Evolutionary conservation across 2,329 filamentous ascomycete species (phyloP), one percentile per base, ranked within the genome.

Genomic region (Pseudogymnoascus sp.): DNA sequence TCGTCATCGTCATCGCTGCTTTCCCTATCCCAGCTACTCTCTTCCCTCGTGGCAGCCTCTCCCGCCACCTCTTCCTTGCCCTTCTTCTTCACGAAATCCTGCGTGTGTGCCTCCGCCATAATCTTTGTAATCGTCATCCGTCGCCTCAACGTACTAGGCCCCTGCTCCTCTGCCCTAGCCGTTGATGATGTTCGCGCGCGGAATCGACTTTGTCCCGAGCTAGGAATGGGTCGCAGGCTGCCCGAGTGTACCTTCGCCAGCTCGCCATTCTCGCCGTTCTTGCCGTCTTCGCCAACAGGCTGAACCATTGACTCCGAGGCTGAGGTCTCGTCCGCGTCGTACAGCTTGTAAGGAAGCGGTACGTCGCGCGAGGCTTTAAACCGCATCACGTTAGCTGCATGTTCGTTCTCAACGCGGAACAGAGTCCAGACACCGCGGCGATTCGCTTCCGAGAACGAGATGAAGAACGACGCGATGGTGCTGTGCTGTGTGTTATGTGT

Each of bases 351-450:
- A 0, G 93, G 93, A 0, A 97, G 80, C 0, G 91, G 91, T 0
- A 96, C 84, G 70, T 97, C 93, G 63, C 93, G 84, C 1, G 88
- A 91, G 3, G 95, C 95, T 67, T 96, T 92, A 81, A 96, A 96
- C 68, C 91, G 87, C 17, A 87, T 84, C 1, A 99, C 93, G 70
- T 97, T 96, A 63, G 89, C 88, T 76, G 92, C 96, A 76, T 99
- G 95, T 71, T 99, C 95, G 74, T 99, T 99, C 75, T 99, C 95
- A 26, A 99, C 93, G 42, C 95, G 90, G 74, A 99, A 89, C 3
- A 97, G 80, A 0, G 89, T 88, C 95, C 95, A 99, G 72, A 97
- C 85, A 65, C 91, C 93, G 72, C 95, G 81, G 33, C 95, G 86
- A n/a, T 84, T 81, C 21, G 96, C 85, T 74, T 99, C 95, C 7